Evolutionary conservation across 2,329 filamentous ascomycete genomes (phyloP), one percentile per base, ranked within the genome.

Genomic region (Colletotrichum lupini): DNA sequence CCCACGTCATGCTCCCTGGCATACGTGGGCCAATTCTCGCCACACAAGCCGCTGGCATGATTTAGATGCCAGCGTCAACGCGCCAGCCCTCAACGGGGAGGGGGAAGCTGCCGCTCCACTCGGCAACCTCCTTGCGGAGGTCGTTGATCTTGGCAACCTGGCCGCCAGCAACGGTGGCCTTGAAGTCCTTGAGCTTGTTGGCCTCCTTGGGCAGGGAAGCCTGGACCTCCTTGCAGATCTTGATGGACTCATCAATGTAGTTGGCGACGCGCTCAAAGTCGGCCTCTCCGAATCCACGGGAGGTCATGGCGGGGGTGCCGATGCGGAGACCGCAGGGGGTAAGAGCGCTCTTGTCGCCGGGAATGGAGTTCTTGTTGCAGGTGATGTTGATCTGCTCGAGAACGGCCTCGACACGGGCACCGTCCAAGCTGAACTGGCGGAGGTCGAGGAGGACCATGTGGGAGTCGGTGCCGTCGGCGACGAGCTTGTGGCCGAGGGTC

Each of bases 141-240:
- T 89, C 90, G 83, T 93, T 92, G 86, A 99, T 96, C 88, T 95
- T 94, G 74, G 90, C 85, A 61, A 97, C 89, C 81, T 93, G 90
- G 76, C 95, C 95, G 77, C 89, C 87, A 72, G 93, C 91, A 75
- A 98, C 94, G 90, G 95, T 96, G 82, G 91, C 92, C 90, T 96
- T 97, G 93, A 99, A 98, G 89, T 99, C 97, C 92, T 98, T 98
- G 84, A 97, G 94, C 92, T 97, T 98, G 92, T 98, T 99, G 81
- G 94, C 95, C 85, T 97, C 94, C 92, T 98, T 98, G 83, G 97
- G 96, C 28, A 98, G 91, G 76, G 89, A 87, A 73, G 82, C 88
- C 88, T 98, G 97, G 79, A 97, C 89, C 81, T 95, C 92, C 90
- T 95, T 95, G 90, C 93, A 94, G 81, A 98, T 90, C 87, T 94